Evolutionary conservation across 2,329 filamentous ascomycete genomes (phyloP).

Genomic region (Diaporthe caulivora): DNA sequence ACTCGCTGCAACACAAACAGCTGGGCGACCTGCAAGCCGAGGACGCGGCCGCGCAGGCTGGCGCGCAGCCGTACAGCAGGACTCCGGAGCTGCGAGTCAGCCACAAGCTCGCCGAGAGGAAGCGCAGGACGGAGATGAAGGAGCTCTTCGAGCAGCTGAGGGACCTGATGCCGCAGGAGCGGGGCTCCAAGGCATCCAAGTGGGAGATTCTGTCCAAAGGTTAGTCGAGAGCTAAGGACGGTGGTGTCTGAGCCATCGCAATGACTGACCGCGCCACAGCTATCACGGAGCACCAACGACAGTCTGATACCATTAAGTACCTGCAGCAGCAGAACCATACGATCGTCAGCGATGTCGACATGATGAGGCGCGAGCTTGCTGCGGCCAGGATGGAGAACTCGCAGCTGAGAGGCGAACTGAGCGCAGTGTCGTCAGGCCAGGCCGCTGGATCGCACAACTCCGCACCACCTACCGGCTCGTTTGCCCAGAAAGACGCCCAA

Average conservation of each 20-base stretch:
- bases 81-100: constrained; percentile 86
- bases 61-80: constrained; percentile 82
- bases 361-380: constrained; percentile 63
- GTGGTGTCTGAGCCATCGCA: no score
- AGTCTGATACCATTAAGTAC: constrained; percentile 61
- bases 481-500: constrained; percentile 45
- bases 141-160: constrained; percentile 85
- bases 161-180: constrained; percentile 82
- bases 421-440: constrained; percentile 44
- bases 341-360: constrained; percentile 58
- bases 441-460: constrained; percentile 41
- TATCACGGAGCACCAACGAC: constrained; percentile 71
- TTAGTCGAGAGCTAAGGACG: constrained; percentile 55
- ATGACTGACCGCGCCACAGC: constrained; percentile 54
- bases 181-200: constrained; percentile 87
- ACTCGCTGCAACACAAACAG: constrained; percentile 81
- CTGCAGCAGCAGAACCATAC: constrained; percentile 60
- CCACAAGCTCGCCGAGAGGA: constrained; percentile 87
- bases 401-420: constrained; percentile 56
- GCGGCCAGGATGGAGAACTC: constrained; percentile 60
- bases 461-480: constrained; percentile 43
- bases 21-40: constrained; percentile 75
- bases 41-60: constrained; percentile 63
- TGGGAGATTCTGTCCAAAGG: constrained; percentile 92
- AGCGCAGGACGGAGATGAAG: constrained; percentile 90